Base-by-base conservation (phyloP, 2,329 filamentous ascomycete genomes). In the Claviceps capensis region DNA sequence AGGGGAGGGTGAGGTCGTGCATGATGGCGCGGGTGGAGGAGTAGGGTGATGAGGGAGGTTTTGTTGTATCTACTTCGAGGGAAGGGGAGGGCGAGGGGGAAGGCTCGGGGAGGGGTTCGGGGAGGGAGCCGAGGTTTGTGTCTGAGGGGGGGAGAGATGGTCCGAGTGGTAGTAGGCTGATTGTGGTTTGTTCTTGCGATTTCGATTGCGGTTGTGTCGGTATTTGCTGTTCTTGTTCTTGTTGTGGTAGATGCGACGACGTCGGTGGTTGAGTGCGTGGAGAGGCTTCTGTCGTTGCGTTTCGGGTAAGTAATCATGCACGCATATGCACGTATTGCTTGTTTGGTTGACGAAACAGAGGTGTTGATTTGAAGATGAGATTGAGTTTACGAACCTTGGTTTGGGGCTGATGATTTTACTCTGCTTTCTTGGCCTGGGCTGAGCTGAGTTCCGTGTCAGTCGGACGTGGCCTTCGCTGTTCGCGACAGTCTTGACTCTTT, bases 1-100 rank as follows among this genome's bases (percentile, higher is more conserved):
- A 73, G 2, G 87, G 87, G 44, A 91, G 75, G 23, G 87, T 93
- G 43, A 91, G 77, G 60, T 84, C 78, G 58, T 83, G 83, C 16
- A 88, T 70, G 22, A 82, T 68, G 30, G 79, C 73, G 57, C 85
- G 82, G 54, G 74, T 77, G 47, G 77, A 70, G 1, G 82, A 78
- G 67, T 88, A 88, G 1, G 85, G 85, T 1, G 85, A 90, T 3
- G 72, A 67, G 34, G 48, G 19, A 7, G 30, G 13, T 34, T 44
- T 50, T 8, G n/a, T 30, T 11, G 40, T 6, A 13, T 49, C 48
- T 37, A 14, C 41, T 50, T 34, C 47, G 6, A 34, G 23, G 1
- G 71, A 70, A 42, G 62, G 59, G 13, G 22, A 26, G 22, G 42
- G 13, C 19, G 22, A 26, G 22, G 42, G 42, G 13, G 62, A 59